A percentile compares a stretch with the other conserved stretches of the same genome.
Conservation (phyloP, 805 yeast genomes). For the Diddensiella caesifluorescens region DNA sequence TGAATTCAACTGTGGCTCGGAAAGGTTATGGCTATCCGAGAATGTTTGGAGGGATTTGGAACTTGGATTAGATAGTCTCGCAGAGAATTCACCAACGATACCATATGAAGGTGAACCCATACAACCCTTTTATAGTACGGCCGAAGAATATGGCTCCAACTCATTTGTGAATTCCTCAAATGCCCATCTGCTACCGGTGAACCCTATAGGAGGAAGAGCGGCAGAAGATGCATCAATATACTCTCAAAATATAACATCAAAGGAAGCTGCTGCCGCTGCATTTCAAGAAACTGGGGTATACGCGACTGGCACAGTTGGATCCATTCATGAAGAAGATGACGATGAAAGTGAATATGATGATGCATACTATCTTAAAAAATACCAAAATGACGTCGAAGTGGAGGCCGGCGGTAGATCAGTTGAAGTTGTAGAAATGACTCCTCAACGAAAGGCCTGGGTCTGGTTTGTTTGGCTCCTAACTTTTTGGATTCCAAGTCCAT, state of each 20-base stretch:
- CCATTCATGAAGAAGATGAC: constrained; percentile 7
- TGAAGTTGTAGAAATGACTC: constrained; percentile 30
- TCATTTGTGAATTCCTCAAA: background rate
- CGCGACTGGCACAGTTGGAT: constrained; percentile 2
- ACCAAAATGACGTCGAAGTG: constrained; percentile 30
- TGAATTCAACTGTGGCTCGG: constrained; percentile 34
- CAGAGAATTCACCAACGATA: background rate
- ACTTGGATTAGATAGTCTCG: constrained; percentile 14
- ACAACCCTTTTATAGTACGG: background rate
- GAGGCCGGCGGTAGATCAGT: constrained; percentile 28
- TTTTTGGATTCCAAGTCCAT: constrained; percentile 38
- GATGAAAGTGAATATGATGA: constrained; percentile 6
- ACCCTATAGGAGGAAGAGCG: background rate
- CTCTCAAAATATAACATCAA: background rate
- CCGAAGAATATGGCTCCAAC: background rate
- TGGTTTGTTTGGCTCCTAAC: constrained; percentile 37
- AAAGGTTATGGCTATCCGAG: constrained; percentile 36
- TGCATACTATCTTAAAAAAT: constrained; percentile 24
- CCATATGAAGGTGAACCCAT: constrained; percentile 3
- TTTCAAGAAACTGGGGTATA: constrained; percentile 1
- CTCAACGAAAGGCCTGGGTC: constrained; percentile 34
- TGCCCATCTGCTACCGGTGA: constrained; percentile 1
- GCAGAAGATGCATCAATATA: background rate
- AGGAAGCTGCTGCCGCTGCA: constrained; percentile 1
- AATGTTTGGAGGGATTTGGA: constrained; percentile 36